Conservation (phyloP, 352 stramenopile species). For the Globisporangium parvum region DNA sequence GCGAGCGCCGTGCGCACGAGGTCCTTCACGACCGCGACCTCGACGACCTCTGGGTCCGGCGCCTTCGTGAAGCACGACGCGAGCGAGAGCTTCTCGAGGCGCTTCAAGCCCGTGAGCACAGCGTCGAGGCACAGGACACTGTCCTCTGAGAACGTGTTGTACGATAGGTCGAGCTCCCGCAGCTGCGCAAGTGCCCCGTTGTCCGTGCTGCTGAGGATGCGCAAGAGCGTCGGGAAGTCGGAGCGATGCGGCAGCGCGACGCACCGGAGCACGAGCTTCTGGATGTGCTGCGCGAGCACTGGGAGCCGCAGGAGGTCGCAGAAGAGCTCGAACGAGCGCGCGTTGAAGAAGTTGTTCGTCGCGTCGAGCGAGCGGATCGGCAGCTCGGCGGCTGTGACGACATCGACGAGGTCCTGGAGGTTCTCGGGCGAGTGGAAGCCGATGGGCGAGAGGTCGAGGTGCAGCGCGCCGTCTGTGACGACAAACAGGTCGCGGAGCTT, state of each 20-base stretch:
- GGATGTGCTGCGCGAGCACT: constrained; percentile 23
- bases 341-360: constrained; percentile 63
- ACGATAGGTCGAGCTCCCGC: constrained; percentile 55
- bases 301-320: constrained; percentile 36
- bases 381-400: constrained; percentile 28
- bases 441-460: constrained; percentile 40
- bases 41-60: constrained; percentile 26
- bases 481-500: constrained; percentile 33
- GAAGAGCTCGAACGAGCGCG: constrained; percentile 38
- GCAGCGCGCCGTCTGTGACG: constrained; percentile 29
- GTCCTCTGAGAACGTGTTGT: constrained; percentile 54
- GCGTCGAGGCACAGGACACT: constrained; percentile 26
- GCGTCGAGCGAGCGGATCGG: constrained; percentile 41
- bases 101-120: constrained; percentile 29
- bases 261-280: constrained; percentile 35
- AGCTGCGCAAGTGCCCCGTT: constrained; percentile 22
- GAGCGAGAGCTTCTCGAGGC: constrained; percentile 39
- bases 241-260: constrained; percentile 39
- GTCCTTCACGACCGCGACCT: constrained; percentile 32
- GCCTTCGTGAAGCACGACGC: constrained; percentile 55
- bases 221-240: constrained; percentile 39
- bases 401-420: constrained; percentile 40
- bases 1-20: constrained; percentile 30
- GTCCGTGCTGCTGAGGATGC: constrained; percentile 23
- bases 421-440: constrained; percentile 50